A percentile compares a stretch with the other conserved stretches of the same genome.
phyloP scores from a whole-genome alignment of 768 basidiomycete species.

The Mycena vulgaris region DNA sequence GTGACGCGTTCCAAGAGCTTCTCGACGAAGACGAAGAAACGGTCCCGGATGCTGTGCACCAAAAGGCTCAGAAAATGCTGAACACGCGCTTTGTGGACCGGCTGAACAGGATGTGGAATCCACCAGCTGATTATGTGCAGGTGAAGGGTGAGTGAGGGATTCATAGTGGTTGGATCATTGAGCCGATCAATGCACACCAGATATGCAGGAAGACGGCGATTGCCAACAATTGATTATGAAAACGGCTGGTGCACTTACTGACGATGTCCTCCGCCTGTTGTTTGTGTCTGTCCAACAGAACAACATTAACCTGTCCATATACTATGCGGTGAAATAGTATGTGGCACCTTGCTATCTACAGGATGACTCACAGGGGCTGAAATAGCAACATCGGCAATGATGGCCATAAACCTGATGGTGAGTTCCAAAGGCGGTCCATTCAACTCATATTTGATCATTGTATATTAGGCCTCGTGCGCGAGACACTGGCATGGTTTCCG shows the following conservation, averaged over 20 bases:
- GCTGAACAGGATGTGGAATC: background rate
- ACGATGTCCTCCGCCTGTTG: conserved; percentile 8
- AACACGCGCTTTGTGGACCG: background rate
- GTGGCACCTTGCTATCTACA: background rate
- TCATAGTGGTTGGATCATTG: background rate
- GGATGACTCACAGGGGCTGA: conserved; percentile 1
- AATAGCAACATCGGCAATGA: background rate
- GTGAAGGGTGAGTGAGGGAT: background rate
- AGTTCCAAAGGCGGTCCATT: conserved; percentile 2
- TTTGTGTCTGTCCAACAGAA: conserved; percentile 20
- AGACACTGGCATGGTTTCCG: conserved; percentile 8
- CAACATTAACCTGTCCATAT: conserved; percentile 3
- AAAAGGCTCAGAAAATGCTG: conserved; percentile 5
- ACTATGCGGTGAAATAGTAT: background rate
- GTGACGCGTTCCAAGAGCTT: conserved; percentile 38
- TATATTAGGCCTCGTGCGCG: conserved; percentile 1
- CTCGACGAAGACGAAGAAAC: conserved; percentile 25
- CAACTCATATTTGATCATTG: background rate
- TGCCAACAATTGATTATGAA: conserved; percentile 6
- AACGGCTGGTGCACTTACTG: conserved; percentile 1
- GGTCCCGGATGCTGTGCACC: background rate
- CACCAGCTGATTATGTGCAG: background rate
- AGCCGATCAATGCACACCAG: background rate
- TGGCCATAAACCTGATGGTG: background rate
- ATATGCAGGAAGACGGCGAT: conserved; percentile 8